Conservation (phyloP, 495 filamentous ascomycete genomes). For the Letharia lupina region DNA sequence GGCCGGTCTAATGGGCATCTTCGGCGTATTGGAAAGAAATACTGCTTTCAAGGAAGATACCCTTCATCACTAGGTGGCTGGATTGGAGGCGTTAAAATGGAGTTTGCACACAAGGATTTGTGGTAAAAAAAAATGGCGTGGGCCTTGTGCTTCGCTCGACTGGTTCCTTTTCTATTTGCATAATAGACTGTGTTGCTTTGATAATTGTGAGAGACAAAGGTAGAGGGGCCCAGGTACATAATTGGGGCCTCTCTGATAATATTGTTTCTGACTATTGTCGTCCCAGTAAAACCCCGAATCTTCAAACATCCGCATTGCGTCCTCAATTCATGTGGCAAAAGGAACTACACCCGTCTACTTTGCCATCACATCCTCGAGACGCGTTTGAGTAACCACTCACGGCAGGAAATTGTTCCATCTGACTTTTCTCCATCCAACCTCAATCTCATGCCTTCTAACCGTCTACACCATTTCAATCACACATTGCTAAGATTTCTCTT, state of each 20-base stretch:
- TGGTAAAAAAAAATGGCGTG: neutral
- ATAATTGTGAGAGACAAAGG: neutral
- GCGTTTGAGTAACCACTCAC: neutral
- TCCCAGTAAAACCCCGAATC: neutral
- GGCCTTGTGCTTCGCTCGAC: neutral
- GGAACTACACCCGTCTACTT: neutral
- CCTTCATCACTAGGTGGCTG: conserved; percentile 3
- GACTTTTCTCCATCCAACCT: neutral
- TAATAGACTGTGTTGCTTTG: neutral
- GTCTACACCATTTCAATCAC: neutral
- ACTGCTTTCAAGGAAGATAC: conserved; percentile 5
- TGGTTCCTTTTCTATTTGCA: neutral
- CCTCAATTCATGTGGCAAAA: neutral
- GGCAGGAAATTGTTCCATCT: neutral
- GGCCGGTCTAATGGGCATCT: neutral
- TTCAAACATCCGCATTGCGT: neutral
- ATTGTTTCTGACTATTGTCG: neutral
- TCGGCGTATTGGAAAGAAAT: neutral
- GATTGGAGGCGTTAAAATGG: neutral
- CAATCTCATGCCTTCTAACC: neutral
- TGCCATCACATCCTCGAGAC: neutral
- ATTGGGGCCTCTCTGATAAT: neutral
- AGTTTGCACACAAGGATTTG: neutral
- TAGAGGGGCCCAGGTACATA: neutral
- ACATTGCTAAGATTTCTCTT: neutral